phyloP scores from a whole-genome alignment of 2,329 filamentous ascomycete species.

The Aspergillus sp. region DNA sequence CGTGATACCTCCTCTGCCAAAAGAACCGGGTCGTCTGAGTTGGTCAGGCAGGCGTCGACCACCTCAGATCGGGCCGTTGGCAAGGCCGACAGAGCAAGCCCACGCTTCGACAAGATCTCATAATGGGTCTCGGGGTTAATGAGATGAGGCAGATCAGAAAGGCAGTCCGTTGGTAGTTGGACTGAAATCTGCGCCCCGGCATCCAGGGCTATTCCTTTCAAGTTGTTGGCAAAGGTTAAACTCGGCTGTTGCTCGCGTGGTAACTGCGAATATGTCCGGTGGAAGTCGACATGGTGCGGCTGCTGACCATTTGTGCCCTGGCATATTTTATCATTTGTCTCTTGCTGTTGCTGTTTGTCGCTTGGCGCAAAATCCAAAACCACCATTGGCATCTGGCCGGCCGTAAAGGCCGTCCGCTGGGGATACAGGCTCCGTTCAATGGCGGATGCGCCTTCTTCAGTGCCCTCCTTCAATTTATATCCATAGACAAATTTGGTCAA shows the following conservation, averaged over 20 bases:
- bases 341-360: no score
- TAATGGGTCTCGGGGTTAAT: slow-evolving; percentile 1
- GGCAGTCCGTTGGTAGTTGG: not conserved
- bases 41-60: not conserved
- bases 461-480: no score
- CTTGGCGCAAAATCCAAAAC: no score
- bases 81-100: not conserved
- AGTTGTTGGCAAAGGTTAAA: not conserved
- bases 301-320: no score
- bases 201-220: not conserved
- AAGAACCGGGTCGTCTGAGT: not conserved
- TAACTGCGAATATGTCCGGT: no score
- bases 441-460: no score
- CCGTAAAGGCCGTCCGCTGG: no score
- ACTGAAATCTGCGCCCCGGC: not conserved
- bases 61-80: not conserved
- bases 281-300: no score
- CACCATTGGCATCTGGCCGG: no score
- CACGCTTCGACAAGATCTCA: slow-evolving; percentile 1
- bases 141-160: not conserved
- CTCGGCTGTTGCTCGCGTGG: not conserved
- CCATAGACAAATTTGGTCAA: no score
- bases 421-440: no score
- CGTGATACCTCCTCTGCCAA: not conserved
- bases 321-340: no score